Percentiles rank a stretch among this genome's conserved stretches.
These are phyloP conservation scores for Dunaliella sp. DNA, from an alignment of 139 green algal species.

Conservation along the genomic window DNA sequence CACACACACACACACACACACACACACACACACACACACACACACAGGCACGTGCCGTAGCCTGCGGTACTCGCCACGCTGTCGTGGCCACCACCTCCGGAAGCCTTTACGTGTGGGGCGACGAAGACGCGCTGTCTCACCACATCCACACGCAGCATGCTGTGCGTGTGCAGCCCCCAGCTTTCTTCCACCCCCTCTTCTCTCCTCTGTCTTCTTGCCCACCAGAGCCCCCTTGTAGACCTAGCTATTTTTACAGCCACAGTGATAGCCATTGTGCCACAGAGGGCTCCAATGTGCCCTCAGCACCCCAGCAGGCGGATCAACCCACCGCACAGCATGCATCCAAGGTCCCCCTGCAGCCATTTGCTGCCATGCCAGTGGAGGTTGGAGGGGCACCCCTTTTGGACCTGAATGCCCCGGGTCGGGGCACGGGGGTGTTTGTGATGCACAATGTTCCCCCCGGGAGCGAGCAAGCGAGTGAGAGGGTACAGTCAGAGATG, in stretches of 20 bases:
- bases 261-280: too few species aligned
- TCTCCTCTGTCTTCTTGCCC: not conserved
- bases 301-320: too few species aligned
- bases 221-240: not conserved
- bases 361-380: too few species aligned
- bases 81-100: constrained; percentile 1
- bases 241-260: too few species aligned
- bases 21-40: not conserved
- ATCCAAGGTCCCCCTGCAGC: too few species aligned
- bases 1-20: not conserved
- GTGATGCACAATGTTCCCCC: not conserved
- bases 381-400: not conserved
- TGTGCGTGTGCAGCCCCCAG: not conserved
- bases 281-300: too few species aligned
- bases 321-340: too few species aligned
- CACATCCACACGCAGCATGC: constrained; percentile 5
- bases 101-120: constrained; percentile 6
- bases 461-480: not conserved
- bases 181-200: not conserved
- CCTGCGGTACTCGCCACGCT: constrained; percentile 1
- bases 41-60: not conserved
- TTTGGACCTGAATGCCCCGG: not conserved
- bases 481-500: not conserved
- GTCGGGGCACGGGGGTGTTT: not conserved
- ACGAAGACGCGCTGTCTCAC: constrained; percentile 1